Evolutionary conservation across 2,329 filamentous ascomycete species (phyloP).

Genomic region (Trichophyton mentagrophytes): DNA sequence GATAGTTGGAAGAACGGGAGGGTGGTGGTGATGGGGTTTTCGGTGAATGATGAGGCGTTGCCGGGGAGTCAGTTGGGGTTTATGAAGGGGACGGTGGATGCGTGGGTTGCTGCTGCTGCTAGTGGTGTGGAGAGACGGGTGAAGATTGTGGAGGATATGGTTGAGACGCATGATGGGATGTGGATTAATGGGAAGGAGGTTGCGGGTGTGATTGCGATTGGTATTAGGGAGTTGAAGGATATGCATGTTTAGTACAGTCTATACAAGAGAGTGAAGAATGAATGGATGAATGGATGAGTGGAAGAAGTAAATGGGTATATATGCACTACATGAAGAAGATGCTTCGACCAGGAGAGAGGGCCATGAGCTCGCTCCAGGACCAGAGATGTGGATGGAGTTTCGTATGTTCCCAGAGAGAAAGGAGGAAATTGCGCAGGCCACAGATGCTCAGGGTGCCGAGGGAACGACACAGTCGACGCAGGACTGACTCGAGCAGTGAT

Average conservation of each 20-base stretch:
- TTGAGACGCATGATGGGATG: slow-evolving; percentile 30
- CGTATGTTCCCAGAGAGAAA: slow-evolving; percentile 4
- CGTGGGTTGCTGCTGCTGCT: slow-evolving; percentile 32
- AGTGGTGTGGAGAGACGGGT: slow-evolving; percentile 29
- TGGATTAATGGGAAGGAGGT: slow-evolving; percentile 31
- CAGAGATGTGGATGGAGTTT: neutral
- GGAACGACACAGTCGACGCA: slow-evolving; percentile 8
- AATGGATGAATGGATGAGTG: neutral
- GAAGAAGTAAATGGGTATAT: no score
- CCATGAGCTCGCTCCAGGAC: slow-evolving; percentile 13
- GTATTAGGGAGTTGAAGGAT: slow-evolving; percentile 21
- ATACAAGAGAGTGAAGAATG: neutral
- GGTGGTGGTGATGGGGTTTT: slow-evolving; percentile 30
- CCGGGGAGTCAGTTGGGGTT: slow-evolving; percentile 25
- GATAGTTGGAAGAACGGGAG: slow-evolving; percentile 25
- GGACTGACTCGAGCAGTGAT: slow-evolving; percentile 1
- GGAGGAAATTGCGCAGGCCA: slow-evolving; percentile 9
- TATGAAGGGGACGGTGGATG: slow-evolving; percentile 41
- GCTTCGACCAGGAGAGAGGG: neutral
- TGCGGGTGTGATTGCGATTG: slow-evolving; percentile 24
- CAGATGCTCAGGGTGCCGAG: slow-evolving; percentile 10
- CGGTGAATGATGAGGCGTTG: slow-evolving; percentile 31
- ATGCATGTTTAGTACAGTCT: slow-evolving; percentile 10
- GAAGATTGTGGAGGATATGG: slow-evolving; percentile 26
- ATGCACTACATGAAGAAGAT: slow-evolving; percentile 1